Conservation (phyloP, 345 rosid species). For the Lepidium sativum region DNA sequence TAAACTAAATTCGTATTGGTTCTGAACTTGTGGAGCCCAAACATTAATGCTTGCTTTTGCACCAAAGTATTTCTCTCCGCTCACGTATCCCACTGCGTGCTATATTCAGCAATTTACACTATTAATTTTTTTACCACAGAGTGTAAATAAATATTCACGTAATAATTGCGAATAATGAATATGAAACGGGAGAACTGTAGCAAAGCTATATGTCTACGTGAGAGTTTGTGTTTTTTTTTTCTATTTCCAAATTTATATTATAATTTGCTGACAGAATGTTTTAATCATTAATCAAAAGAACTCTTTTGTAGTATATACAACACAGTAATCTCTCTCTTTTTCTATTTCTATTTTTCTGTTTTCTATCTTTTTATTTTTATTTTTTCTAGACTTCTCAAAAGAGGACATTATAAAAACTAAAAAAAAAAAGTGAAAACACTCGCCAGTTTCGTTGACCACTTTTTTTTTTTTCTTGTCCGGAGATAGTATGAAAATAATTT, state of each 20-base stretch:
- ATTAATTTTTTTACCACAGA: background rate
- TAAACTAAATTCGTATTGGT: constrained; percentile 87
- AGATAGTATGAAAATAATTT: background rate
- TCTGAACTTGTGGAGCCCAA: constrained; percentile 79
- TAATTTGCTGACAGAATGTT: constrained; percentile 1
- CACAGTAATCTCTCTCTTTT: background rate
- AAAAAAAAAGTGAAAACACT: constrained; percentile 6
- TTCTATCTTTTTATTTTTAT: background rate
- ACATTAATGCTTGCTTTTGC: constrained; percentile 97
- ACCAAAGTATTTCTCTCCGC: constrained; percentile 88
- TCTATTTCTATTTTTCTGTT: background rate
- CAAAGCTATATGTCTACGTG: background rate
- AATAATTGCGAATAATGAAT: background rate
- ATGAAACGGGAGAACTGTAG: background rate
- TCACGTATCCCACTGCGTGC: constrained; percentile 95
- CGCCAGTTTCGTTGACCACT: constrained; percentile 26
- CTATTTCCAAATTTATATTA: no score
- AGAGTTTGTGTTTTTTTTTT: constrained; percentile 7
- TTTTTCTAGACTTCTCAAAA: background rate
- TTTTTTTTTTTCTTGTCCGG: constrained; percentile 1
- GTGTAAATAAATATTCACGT: background rate
- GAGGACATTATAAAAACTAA: no score
- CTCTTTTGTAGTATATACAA: constrained; percentile 4
- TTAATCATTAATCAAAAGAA: constrained; percentile 15
- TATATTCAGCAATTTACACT: background rate